These are phyloP conservation scores for Rubia peregrina DNA, from an alignment of 305 asterid species.

Conservation along the genomic window DNA sequence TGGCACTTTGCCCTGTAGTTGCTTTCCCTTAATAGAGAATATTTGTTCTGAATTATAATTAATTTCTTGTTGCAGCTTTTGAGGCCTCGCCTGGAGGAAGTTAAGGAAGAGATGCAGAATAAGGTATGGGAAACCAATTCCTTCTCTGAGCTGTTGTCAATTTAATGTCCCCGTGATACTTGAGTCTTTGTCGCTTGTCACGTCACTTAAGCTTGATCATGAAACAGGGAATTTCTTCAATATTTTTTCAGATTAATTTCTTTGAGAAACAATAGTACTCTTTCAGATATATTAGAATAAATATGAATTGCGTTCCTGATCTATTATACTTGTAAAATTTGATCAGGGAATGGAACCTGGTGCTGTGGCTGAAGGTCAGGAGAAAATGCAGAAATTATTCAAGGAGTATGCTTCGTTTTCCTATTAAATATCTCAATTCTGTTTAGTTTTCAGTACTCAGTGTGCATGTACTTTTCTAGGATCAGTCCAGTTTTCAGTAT, in stretches of 20 bases:
- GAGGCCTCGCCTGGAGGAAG: slow-evolving; percentile 56
- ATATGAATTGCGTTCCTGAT: background rate
- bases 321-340: slow-evolving; percentile 16
- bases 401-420: slow-evolving; percentile 51
- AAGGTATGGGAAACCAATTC: slow-evolving; percentile 39
- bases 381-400: slow-evolving; percentile 48
- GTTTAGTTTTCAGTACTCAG: background rate
- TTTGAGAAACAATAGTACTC: background rate
- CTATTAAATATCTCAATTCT: background rate
- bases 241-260: background rate
- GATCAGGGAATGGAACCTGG: slow-evolving; percentile 65
- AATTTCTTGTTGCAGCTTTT: slow-evolving; percentile 53
- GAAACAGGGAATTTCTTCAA: background rate
- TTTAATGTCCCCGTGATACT: background rate
- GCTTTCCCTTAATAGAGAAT: background rate
- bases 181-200: background rate
- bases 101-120: slow-evolving; percentile 60
- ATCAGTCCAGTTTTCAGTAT: background rate
- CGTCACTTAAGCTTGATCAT: background rate
- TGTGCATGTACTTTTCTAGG: background rate
- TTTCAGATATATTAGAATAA: background rate
- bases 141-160: slow-evolving; percentile 13
- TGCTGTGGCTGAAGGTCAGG: slow-evolving; percentile 83
- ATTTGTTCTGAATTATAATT: background rate
- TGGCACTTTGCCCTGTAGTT: background rate